Evolutionary conservation across 1,139 yeast species (phyloP).

Genomic region (Taphrina betulina): DNA sequence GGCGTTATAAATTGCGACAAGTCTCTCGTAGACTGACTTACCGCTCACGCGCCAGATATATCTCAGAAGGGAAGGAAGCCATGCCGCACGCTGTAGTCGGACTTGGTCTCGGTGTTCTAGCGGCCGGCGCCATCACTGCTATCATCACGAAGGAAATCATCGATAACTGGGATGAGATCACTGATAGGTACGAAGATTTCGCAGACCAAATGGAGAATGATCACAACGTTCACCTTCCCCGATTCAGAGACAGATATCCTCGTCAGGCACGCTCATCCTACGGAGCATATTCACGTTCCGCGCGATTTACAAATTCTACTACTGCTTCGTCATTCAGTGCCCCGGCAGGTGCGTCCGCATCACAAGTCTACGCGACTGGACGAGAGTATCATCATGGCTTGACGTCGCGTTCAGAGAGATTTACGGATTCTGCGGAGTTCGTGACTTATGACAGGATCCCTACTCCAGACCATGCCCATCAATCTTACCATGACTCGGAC

Average conservation of each 20-base stretch:
- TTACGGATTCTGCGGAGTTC: neutral
- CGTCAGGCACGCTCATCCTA: neutral
- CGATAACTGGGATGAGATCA: conserved; percentile 16
- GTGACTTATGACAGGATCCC: neutral
- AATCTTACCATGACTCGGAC: neutral
- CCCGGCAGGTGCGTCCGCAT: no score
- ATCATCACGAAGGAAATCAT: neutral
- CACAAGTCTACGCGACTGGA: no score
- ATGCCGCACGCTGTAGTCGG: conserved; percentile 9
- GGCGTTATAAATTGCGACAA: no score
- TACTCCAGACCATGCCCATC: neutral
- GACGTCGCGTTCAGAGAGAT: neutral
- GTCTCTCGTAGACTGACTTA: no score
- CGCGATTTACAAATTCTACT: no score
- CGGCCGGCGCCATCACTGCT: conserved; percentile 9
- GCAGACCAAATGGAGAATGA: conserved; percentile 6
- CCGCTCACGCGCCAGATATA: no score
- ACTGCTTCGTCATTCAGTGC: no score
- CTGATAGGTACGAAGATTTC: conserved; percentile 2
- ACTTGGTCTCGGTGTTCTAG: conserved; percentile 4
- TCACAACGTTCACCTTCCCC: conserved; percentile 6
- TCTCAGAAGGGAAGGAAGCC: no score
- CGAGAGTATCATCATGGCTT: no score
- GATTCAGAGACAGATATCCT: neutral
- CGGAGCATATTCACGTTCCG: no score